phyloP scores from a whole-genome alignment of 176 grass and related monocot species.

The Ananas comosus region DNA sequence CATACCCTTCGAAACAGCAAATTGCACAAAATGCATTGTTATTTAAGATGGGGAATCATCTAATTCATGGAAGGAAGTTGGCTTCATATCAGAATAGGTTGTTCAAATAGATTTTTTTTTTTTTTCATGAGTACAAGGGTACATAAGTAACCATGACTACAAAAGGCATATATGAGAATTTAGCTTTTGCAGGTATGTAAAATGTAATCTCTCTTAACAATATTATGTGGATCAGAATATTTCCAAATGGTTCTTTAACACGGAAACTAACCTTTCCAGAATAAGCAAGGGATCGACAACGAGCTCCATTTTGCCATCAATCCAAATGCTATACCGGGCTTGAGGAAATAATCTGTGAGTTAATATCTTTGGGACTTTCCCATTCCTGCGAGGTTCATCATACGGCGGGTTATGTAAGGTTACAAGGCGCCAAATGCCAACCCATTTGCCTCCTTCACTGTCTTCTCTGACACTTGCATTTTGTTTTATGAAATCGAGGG shows the following conservation, averaged over 20 bases:
- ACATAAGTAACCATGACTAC: too few relatives aligned
- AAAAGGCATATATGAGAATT: too few relatives aligned
- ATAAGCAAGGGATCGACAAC: slow-evolving; percentile 90
- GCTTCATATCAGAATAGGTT: neutral
- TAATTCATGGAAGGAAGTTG: neutral
- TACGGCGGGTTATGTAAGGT: slow-evolving; percentile 56
- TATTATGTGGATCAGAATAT: neutral
- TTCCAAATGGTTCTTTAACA: neutral
- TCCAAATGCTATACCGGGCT: slow-evolving; percentile 98
- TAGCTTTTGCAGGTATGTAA: too few relatives aligned
- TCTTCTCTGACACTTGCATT: slow-evolving; percentile 60
- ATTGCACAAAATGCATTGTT: too few relatives aligned
- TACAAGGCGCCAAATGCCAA: slow-evolving; percentile 86
- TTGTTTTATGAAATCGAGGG: slow-evolving; percentile 82
- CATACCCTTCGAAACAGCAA: too few relatives aligned
- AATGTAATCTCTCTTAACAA: too few relatives aligned
- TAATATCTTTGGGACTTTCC: slow-evolving; percentile 95
- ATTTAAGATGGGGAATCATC: too few relatives aligned
- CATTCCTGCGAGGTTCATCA: slow-evolving; percentile 97
- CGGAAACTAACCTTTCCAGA: slow-evolving; percentile 65
- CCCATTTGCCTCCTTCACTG: slow-evolving; percentile 76
- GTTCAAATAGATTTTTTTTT: too few relatives aligned
- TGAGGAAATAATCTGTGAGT: slow-evolving; percentile 83
- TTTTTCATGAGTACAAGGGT: too few relatives aligned
- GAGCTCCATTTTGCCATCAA: slow-evolving; percentile 99